These are phyloP conservation scores for Dendrobium officinale DNA, from an alignment of 106 monocot species.

Conservation along the genomic window DNA sequence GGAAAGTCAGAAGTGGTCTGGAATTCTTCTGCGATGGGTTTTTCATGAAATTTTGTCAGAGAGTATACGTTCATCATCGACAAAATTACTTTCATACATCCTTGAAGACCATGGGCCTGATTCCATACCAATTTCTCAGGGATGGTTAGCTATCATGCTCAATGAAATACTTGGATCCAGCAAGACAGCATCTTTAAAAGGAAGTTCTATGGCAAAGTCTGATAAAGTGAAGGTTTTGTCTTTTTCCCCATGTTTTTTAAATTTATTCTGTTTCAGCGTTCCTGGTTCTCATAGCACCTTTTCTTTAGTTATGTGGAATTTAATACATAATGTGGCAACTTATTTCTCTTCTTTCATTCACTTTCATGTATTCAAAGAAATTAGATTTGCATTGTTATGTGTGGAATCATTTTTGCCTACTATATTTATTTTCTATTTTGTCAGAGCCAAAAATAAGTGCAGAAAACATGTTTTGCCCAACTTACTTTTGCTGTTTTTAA, in stretches of 20 bases:
- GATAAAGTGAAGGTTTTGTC: constrained; percentile 65
- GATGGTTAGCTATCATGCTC: constrained; percentile 78
- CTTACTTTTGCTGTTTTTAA: background rate
- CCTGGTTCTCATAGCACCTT: background rate
- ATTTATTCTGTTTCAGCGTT: background rate
- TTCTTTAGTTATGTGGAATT: background rate
- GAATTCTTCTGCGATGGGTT: constrained; percentile 81
- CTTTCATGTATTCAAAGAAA: background rate
- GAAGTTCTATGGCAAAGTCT: constrained; percentile 34
- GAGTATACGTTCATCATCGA: constrained; percentile 37
- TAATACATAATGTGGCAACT: background rate
- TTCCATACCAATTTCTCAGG: constrained; percentile 89
- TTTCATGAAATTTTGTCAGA: constrained; percentile 48
- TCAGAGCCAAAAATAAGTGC: background rate
- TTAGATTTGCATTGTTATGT: background rate
- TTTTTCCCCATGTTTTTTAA: background rate
- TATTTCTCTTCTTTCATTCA: background rate
- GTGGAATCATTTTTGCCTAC: background rate
- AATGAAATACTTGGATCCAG: constrained; percentile 54
- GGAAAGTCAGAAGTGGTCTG: constrained; percentile 82
- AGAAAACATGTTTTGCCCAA: background rate
- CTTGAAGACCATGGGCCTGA: constrained; percentile 84
- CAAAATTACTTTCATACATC: constrained; percentile 59
- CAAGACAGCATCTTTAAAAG: constrained; percentile 38
- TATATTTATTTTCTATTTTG: background rate